Conservation (phyloP, 306 rosid species). For the Gastrolobium bilobum region DNA sequence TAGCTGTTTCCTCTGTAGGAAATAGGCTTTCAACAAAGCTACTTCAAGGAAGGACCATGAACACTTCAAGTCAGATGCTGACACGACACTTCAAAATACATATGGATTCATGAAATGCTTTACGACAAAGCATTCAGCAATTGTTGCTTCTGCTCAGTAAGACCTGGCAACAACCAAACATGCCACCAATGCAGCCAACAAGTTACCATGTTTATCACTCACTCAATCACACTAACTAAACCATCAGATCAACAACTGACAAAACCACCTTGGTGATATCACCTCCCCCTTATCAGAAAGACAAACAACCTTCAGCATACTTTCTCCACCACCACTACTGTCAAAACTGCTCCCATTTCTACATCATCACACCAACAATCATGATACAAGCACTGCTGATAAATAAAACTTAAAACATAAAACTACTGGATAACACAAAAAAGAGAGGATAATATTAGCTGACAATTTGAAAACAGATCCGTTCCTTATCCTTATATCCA, state of each 20-base stretch:
- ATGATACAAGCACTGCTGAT: background rate
- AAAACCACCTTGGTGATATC: constrained; percentile 6
- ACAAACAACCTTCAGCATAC: background rate
- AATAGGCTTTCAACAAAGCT: background rate
- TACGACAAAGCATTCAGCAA: background rate
- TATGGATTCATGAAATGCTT: background rate
- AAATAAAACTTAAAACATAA: background rate
- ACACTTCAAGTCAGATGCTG: background rate
- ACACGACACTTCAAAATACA: background rate
- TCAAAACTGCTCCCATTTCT: background rate
- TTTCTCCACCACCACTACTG: background rate
- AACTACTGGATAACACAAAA: background rate
- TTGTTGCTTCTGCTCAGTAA: background rate
- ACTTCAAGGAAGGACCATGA: background rate
- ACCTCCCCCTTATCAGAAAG: background rate
- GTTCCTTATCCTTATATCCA: constrained; percentile 6
- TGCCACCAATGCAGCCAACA: background rate
- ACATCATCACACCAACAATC: background rate
- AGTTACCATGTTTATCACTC: background rate
- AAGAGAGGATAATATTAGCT: background rate
- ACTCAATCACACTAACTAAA: background rate
- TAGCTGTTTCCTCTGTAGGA: background rate
- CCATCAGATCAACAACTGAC: background rate
- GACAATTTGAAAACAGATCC: background rate
- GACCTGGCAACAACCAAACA: background rate